Evolutionary conservation across 257 asterid genomes (phyloP), one percentile per base, ranked within the genome.

Genomic region (Verbascum thapsus): DNA sequence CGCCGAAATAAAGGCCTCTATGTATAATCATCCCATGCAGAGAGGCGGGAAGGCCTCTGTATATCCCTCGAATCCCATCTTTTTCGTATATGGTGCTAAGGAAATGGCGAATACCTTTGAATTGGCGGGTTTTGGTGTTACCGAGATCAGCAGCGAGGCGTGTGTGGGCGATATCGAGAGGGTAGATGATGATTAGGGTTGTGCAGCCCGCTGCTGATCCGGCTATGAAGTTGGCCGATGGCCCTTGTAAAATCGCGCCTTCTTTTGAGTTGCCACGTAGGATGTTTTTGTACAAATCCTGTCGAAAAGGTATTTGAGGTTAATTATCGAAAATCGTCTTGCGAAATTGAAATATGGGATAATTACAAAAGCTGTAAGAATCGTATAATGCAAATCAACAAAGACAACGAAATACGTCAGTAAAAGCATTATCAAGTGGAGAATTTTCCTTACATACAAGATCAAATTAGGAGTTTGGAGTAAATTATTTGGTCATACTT

Each of bases 91-190:
- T 64, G 50, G 91, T 89, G 10, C 61, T 69, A 23, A 92, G 83
- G 71, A 92, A 92, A 76, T 92, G 99, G 75, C 20, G 13, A 47
- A 92, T 83, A 61, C 99, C 99, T 56, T 68, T 77, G 81, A 92
- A 92, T 54, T 92, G 96, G 23, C 99, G 95, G 10, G 89, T 56
- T 7, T 83, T 90, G 2, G 84, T 70, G 64, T 78, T 70, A 12
- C 99, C 99, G 10, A 92, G 87, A 72, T 92, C 97, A 16, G 97
- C 97, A 7, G 99, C 99, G 0, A 92, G 91, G 68, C 99, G 94
- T 0, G 99, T 92, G 69, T 92, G 99, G 0, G 99, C 88, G 53
- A 92, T 92, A 58, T 92, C 99, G 8, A 92, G 99, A 5, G 99
- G 99, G 58, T 92, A 92, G 78, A 92, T 82, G 52, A 92, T 82